phyloP scores from a whole-genome alignment of 176 grass and related monocot genomes.

The Hsuehochloa calcarea region DNA sequence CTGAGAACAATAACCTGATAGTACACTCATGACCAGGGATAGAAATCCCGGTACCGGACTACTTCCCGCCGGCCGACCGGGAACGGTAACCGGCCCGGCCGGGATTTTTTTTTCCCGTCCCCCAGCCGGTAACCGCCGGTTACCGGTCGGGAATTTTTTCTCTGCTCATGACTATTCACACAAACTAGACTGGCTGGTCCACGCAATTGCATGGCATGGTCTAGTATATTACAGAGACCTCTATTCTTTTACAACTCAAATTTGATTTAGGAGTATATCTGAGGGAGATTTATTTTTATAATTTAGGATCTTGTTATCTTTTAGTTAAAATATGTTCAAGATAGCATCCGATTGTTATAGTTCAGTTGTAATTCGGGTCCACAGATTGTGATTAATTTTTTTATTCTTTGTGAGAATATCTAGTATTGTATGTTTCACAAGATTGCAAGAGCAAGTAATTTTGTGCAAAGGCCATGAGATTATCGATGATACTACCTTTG shows the following conservation, averaged over 20 bases:
- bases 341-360: not conserved
- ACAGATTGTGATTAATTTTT: not conserved
- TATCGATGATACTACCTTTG: constrained; percentile 61
- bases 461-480: constrained; percentile 7
- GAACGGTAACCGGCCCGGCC: too few species aligned
- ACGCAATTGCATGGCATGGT: not conserved
- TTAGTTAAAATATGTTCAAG: not conserved
- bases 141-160: too few species aligned
- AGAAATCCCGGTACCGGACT: too few species aligned
- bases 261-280: not conserved
- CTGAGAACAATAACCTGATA: constrained; percentile 20
- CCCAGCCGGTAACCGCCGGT: too few species aligned
- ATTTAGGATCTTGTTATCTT: not conserved
- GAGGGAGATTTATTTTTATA: not conserved
- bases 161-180: not conserved
- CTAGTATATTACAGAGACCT: not conserved
- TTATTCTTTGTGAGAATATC: not conserved
- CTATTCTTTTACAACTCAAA: constrained; percentile 12
- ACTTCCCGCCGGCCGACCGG: too few species aligned
- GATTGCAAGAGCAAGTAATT: constrained; percentile 22
- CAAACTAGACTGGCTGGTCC: not conserved
- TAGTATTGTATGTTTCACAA: constrained; percentile 1
- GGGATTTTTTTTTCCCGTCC: too few species aligned
- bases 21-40: not conserved
- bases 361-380: constrained; percentile 5